Evolutionary conservation across 169 alveolate species (phyloP), one percentile per base, ranked within the genome.

Genomic region (Theileria parva): DNA sequence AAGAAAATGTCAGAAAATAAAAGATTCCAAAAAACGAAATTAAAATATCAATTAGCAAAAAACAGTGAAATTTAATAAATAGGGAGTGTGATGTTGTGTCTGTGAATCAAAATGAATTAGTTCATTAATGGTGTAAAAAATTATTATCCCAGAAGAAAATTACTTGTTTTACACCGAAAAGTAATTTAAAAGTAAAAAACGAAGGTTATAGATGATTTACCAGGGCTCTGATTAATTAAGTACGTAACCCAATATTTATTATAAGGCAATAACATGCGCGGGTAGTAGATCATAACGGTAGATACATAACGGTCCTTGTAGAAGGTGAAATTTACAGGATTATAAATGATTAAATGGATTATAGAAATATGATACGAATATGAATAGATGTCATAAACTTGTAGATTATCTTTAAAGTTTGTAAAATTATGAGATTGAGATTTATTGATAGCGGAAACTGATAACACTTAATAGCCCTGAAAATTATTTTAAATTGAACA

Each of bases 261-360:
- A 63, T 63, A 63, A 63, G 71, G 71, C 71, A 63, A 59, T 63
- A 63, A 63, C 71, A 63, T 63, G 71, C 71, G 71, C 44, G 71
- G 71, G 71, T 63, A 30, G 71, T 39, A 63, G 39, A 28, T 63
- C 53, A 63, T 63, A 63, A 63, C 71, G 71, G 50, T 9, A 63
- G 71, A 63, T 63, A 63, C 71, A 39, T 63, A 63, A 63, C 34
- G 39, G 71, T 63, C 50, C 71, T 15, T 63, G 39, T 63, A 63
- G 71, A 63, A 63, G 71, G 12, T 63, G 39, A 63, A 63, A 15
- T 63, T 63, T 63, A 63, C 44, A 28, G 39, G 50, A n/a, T 63
- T 21, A 63, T 63, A 63, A 63, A n/a, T 63, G 39, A 27, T 15
- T 15, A 28, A 28, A 63, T 63, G 71, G 32, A 30, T 63, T 21